Conservation (phyloP, 352 stramenopile genomes). For the Pythium vanterpoolii region DNA sequence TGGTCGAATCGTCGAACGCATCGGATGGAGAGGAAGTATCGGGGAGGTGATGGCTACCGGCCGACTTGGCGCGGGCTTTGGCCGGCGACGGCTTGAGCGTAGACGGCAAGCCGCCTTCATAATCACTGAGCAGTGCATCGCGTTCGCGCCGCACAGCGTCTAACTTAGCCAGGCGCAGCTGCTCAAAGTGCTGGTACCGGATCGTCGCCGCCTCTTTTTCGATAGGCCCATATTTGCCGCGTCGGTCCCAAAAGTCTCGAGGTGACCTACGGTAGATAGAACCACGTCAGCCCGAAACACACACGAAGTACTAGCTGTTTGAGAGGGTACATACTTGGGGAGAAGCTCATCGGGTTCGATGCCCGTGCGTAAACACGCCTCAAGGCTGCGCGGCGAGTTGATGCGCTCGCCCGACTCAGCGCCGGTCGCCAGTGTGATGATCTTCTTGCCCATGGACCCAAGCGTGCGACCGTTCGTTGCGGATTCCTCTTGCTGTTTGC, state of each 20-base stretch:
- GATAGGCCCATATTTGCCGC: constrained; percentile 54
- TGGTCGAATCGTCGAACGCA: constrained; percentile 39
- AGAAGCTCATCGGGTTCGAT: constrained; percentile 66
- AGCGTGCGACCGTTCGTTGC: no score
- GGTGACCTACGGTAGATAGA: constrained; percentile 13
- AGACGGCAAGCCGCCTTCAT: constrained; percentile 13
- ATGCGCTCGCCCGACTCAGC: constrained; percentile 44
- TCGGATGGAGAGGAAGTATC: constrained; percentile 20
- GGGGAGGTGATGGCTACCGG: constrained; percentile 15
- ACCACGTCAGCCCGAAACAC: background rate
- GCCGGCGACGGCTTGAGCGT: constrained; percentile 2
- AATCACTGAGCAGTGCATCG: constrained; percentile 40
- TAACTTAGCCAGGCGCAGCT: constrained; percentile 58
- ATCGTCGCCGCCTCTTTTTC: constrained; percentile 73
- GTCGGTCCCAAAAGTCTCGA: constrained; percentile 55
- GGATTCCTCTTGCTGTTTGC: no score
- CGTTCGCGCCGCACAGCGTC: constrained; percentile 52
- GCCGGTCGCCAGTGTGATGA: constrained; percentile 51
- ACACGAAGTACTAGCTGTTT: background rate
- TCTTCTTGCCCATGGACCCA: constrained; percentile 37
- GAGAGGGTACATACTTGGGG: constrained; percentile 30
- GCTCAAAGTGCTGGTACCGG: constrained; percentile 71
- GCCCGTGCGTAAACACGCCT: constrained; percentile 65
- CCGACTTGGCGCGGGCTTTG: constrained; percentile 16
- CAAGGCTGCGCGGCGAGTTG: constrained; percentile 61